phyloP scores from a whole-genome alignment of 257 asterid genomes.

The Forsythia viridissima region DNA sequence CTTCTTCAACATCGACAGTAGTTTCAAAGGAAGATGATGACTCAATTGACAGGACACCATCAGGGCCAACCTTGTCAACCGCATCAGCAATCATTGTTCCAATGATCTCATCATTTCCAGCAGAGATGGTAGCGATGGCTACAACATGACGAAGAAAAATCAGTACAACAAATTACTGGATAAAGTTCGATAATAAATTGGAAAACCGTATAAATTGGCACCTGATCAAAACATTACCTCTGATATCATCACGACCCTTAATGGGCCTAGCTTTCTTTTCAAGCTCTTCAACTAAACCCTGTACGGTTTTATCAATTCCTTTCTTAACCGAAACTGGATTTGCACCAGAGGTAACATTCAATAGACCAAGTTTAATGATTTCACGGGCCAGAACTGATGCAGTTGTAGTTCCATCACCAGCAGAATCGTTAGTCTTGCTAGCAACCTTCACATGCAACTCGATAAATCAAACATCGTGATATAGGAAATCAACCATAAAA shows the following conservation, averaged over 20 bases:
- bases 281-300: slow-evolving; percentile 70
- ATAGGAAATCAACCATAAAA: not conserved
- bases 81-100: slow-evolving; percentile 96
- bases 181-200: not conserved
- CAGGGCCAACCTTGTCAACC: slow-evolving; percentile 97
- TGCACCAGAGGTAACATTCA: slow-evolving; percentile 96
- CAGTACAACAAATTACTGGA: not conserved
- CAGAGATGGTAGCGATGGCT: slow-evolving; percentile 93
- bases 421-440: slow-evolving; percentile 97
- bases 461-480: not conserved
- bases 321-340: slow-evolving; percentile 88
- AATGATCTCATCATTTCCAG: slow-evolving; percentile 85
- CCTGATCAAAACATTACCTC: slow-evolving; percentile 47
- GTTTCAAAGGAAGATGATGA: slow-evolving; percentile 97
- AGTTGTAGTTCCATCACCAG: slow-evolving; percentile 98
- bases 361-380: slow-evolving; percentile 86
- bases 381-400: slow-evolving; percentile 97
- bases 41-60: slow-evolving; percentile 96
- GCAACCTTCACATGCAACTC: slow-evolving; percentile 68
- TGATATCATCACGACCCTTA: slow-evolving; percentile 89
- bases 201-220: not conserved
- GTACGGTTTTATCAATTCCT: slow-evolving; percentile 92
- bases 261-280: slow-evolving; percentile 91
- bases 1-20: slow-evolving; percentile 94
- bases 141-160: slow-evolving; percentile 22